Evolutionary conservation across 331 rosid species (phyloP).

Genomic region (Saraca asoca): DNA sequence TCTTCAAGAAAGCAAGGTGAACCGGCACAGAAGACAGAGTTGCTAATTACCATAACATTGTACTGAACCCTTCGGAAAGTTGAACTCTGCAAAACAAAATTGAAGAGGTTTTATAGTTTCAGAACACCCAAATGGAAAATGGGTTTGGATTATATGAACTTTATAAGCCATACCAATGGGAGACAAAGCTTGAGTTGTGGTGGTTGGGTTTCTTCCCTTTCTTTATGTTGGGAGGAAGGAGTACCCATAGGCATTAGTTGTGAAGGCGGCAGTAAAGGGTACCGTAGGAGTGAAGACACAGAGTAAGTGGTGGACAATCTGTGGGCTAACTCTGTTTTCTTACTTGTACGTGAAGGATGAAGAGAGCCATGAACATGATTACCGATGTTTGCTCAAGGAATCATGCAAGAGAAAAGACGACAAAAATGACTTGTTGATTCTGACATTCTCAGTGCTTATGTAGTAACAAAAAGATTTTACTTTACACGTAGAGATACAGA

Average conservation of each 20-base stretch:
- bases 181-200: slow-evolving; percentile 56
- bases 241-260: slow-evolving; percentile 52
- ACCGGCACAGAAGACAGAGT: slow-evolving; percentile 34
- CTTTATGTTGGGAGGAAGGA: slow-evolving; percentile 51
- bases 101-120: slow-evolving; percentile 55
- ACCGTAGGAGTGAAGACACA: slow-evolving; percentile 24
- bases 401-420: slow-evolving; percentile 19
- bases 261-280: slow-evolving; percentile 57
- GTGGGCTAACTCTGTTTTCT: slow-evolving; percentile 32
- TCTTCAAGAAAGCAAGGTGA: slow-evolving; percentile 24
- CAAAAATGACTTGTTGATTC: slow-evolving; percentile 20
- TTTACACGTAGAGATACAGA: too few species aligned
- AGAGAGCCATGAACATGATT: slow-evolving; percentile 35
- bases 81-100: slow-evolving; percentile 47
- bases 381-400: slow-evolving; percentile 36
- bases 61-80: slow-evolving; percentile 47
- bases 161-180: slow-evolving; percentile 45
- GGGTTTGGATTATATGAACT: slow-evolving; percentile 39
- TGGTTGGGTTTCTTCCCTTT: slow-evolving; percentile 42
- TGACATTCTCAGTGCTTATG: too few species aligned
- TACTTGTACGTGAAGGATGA: slow-evolving; percentile 46
- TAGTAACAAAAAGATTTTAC: too few species aligned
- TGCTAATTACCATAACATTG: slow-evolving; percentile 61
- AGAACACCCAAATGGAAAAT: slow-evolving; percentile 52
- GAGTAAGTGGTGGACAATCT: slow-evolving; percentile 23